Percentiles rank a stretch among this genome's conserved stretches.
Evolutionary conservation across 1,284 basidiomycete species (phyloP).

Genomic region (Leccinum angustisporum): DNA sequence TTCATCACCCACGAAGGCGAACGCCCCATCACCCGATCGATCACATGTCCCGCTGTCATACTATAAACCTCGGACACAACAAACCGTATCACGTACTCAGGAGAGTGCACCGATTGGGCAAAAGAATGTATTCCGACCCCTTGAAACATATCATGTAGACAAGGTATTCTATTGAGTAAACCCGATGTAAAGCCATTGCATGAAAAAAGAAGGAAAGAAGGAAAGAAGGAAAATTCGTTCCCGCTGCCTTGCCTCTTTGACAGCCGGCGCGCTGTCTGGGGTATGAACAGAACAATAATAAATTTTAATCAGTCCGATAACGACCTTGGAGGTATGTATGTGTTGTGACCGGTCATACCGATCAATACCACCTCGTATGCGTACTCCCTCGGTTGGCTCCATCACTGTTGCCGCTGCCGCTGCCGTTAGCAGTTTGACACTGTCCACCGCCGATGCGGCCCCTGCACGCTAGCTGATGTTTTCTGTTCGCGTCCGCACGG

Average conservation of each 20-base stretch:
- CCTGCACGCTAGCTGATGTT: conserved; percentile 22
- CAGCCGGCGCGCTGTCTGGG: not conserved
- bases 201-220: not conserved
- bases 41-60: not conserved
- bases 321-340: not conserved
- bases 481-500: conserved; percentile 28
- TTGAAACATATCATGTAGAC: not conserved
- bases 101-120: not conserved
- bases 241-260: not conserved
- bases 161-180: not conserved
- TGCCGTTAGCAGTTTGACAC: not conserved
- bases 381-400: conserved; percentile 7
- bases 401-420: not conserved
- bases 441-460: not conserved
- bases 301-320: not conserved
- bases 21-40: not conserved
- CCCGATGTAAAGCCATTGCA: not conserved
- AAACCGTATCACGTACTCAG: not conserved
- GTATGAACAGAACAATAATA: not conserved
- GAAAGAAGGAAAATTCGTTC: not conserved
- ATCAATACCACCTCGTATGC: not conserved
- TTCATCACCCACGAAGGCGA: not conserved
- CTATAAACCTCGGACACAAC: not conserved
- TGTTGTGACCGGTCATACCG: not conserved
- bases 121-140: not conserved